phyloP scores from a whole-genome alignment of 805 yeast genomes.

The Wickerhamiella azyma region DNA sequence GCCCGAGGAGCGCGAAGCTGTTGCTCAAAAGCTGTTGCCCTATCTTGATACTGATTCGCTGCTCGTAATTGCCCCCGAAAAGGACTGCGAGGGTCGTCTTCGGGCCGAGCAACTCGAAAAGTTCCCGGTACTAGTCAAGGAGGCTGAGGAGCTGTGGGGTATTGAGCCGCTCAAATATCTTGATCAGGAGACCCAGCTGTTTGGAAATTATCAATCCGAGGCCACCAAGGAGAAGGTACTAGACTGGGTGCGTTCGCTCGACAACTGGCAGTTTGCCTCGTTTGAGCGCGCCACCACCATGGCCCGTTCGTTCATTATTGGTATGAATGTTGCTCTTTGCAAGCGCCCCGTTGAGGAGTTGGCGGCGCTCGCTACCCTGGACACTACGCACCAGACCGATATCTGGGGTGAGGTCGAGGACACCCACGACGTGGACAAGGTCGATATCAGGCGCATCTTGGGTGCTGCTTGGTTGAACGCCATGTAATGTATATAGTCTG shows the following conservation, averaged over 20 bases:
- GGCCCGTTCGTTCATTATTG: constrained; percentile 77
- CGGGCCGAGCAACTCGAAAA: constrained; percentile 66
- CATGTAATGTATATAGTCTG: background rate
- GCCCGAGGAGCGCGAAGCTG: constrained; percentile 40
- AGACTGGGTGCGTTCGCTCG: constrained; percentile 49
- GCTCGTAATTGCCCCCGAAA: constrained; percentile 65
- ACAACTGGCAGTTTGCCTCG: constrained; percentile 69
- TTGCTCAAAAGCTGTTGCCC: constrained; percentile 50
- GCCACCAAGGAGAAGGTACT: constrained; percentile 48
- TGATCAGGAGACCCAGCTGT: constrained; percentile 72
- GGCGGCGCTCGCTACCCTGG: constrained; percentile 66
- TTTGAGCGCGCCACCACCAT: constrained; percentile 80
- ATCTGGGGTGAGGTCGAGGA: constrained; percentile 99
- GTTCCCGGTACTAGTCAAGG: constrained; percentile 60
- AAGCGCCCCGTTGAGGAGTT: constrained; percentile 47
- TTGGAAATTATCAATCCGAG: constrained; percentile 61
- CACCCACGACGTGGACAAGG: constrained; percentile 94
- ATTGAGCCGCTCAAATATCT: constrained; percentile 39
- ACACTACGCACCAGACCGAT: constrained; percentile 68
- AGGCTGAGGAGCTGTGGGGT: constrained; percentile 45
- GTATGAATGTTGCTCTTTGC: constrained; percentile 43
- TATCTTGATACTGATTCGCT: constrained; percentile 92
- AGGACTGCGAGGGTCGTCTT: constrained; percentile 72
- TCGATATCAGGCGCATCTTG: constrained; percentile 69
- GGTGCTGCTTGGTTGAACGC: constrained; percentile 62